These are phyloP conservation scores for Luffa aegyptiaca DNA, from an alignment of 306 rosid genomes.

Conservation along the genomic window DNA sequence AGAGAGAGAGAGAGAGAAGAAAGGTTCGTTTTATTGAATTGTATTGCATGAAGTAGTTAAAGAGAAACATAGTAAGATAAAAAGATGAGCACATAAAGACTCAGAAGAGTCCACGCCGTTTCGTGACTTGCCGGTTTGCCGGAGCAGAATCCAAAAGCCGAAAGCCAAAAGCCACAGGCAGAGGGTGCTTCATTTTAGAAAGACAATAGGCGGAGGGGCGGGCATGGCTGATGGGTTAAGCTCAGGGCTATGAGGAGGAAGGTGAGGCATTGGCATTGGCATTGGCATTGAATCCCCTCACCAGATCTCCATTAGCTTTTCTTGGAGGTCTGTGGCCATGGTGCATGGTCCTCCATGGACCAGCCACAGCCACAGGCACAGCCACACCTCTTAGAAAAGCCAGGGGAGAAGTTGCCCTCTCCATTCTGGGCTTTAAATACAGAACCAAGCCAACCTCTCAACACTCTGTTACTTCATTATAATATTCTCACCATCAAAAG, in stretches of 20 bases:
- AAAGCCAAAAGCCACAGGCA: not conserved
- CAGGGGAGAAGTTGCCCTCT: slow-evolving; percentile 27
- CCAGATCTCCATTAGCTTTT: slow-evolving; percentile 13
- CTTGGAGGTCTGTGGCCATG: slow-evolving; percentile 31
- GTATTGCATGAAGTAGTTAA: not conserved
- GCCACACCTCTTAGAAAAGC: slow-evolving; percentile 15
- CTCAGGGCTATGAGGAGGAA: slow-evolving; percentile 37
- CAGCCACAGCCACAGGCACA: not conserved
- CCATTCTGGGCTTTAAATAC: not conserved
- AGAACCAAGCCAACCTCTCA: not conserved
- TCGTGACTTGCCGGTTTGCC: slow-evolving; percentile 89
- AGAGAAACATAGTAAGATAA: slow-evolving; percentile 7
- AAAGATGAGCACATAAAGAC: slow-evolving; percentile 28
- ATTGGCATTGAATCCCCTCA: slow-evolving; percentile 1
- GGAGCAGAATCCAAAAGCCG: slow-evolving; percentile 31
- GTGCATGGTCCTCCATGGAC: not conserved
- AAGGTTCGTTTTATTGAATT: slow-evolving; percentile 26
- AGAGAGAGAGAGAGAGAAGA: slow-evolving; percentile 2
- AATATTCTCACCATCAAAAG: too few relatives aligned
- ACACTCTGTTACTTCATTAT: too few relatives aligned
- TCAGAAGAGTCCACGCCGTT: slow-evolving; percentile 65
- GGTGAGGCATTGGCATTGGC: not conserved
- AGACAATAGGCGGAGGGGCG: slow-evolving; percentile 16
- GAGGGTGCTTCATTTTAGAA: slow-evolving; percentile 17
- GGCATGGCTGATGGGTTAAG: slow-evolving; percentile 36